Conservation (phyloP, 1,284 basidiomycete genomes). For the Trametes hirsuta region DNA sequence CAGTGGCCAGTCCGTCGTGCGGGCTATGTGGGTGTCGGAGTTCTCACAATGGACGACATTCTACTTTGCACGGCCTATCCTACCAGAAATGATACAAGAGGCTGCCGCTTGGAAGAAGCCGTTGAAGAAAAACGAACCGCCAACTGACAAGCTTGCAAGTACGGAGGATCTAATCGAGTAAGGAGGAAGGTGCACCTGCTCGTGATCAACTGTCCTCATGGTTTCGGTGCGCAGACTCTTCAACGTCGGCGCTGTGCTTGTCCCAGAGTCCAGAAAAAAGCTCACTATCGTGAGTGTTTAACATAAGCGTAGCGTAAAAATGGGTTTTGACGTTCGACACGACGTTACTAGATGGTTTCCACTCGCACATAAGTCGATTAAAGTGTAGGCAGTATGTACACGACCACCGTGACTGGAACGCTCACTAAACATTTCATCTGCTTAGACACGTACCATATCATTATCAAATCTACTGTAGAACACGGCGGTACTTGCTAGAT, state of each 20-base stretch:
- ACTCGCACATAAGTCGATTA: background rate
- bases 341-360: background rate
- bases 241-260: slow-evolving; percentile 8
- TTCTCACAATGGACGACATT: slow-evolving; percentile 7
- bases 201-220: background rate
- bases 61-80: slow-evolving; percentile 16
- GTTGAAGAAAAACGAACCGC: background rate
- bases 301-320: background rate
- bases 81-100: slow-evolving; percentile 13
- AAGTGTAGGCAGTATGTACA: no score
- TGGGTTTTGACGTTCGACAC: background rate
- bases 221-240: slow-evolving; percentile 6
- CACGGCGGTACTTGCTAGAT: no score
- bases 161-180: slow-evolving; percentile 2
- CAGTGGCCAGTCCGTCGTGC: slow-evolving; percentile 8
- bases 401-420: no score
- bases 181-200: no score
- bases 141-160: slow-evolving; percentile 1
- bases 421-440: no score
- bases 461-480: no score
- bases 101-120: slow-evolving; percentile 11
- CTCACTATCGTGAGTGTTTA: slow-evolving; percentile 17
- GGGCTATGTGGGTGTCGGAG: slow-evolving; percentile 17
- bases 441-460: no score
- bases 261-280: slow-evolving; percentile 15